Evolutionary conservation across 2,329 filamentous ascomycete species (phyloP).

Genomic region (Fusarium avenaceum): DNA sequence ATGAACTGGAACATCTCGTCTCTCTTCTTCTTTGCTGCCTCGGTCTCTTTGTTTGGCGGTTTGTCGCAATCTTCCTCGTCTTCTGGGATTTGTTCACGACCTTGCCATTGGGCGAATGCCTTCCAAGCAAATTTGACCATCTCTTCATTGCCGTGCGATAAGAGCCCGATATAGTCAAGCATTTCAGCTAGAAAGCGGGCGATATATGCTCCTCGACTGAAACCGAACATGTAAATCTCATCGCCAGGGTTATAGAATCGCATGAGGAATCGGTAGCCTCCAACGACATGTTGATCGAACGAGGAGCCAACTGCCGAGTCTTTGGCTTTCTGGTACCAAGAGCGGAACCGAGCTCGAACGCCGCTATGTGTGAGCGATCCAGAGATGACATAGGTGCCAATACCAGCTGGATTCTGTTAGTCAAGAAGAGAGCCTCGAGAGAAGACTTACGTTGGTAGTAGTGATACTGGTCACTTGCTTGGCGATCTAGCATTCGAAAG

Average conservation of each 20-base stretch:
- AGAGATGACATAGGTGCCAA: conserved; percentile 79
- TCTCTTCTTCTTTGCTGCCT: conserved; percentile 55
- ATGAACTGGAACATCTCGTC: conserved; percentile 79
- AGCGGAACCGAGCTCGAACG: conserved; percentile 68
- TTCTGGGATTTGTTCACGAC: conserved; percentile 63
- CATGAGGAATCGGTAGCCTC: conserved; percentile 85
- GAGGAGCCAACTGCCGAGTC: conserved; percentile 85
- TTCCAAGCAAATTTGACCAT: conserved; percentile 89
- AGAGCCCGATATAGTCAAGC: conserved; percentile 84
- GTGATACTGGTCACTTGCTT: conserved; percentile 71
- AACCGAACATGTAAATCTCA: conserved; percentile 80
- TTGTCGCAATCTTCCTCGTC: conserved; percentile 48
- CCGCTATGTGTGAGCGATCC: conserved; percentile 71
- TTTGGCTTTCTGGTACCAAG: conserved; percentile 79
- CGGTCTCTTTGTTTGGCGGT: conserved; percentile 52
- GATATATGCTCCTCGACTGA: conserved; percentile 79
- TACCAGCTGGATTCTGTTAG: conserved; percentile 65
- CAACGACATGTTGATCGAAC: conserved; percentile 86
- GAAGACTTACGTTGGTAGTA: conserved; percentile 71
- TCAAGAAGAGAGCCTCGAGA: not conserved
- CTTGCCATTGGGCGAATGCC: conserved; percentile 81
- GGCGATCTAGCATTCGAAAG: conserved; percentile 76
- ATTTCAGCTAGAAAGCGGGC: conserved; percentile 84
- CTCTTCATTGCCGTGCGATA: conserved; percentile 87
- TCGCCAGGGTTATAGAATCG: conserved; percentile 75